Evolutionary conservation across 306 rosid genomes (phyloP).

Genomic region (Gillenia trifoliata): DNA sequence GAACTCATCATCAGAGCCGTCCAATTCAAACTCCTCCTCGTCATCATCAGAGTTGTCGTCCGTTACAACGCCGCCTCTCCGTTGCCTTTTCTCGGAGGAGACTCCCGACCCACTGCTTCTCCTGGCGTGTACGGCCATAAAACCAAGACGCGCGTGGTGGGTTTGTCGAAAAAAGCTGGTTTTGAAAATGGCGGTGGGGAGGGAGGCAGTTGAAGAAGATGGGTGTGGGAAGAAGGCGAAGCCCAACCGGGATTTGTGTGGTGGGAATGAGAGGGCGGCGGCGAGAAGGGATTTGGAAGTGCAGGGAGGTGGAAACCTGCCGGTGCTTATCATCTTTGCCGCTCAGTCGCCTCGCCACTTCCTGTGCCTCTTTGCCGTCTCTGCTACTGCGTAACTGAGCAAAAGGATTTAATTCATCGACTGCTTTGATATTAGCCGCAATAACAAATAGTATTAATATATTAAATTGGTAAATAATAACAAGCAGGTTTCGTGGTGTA

Average conservation of each 20-base stretch:
- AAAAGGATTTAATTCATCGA: background rate
- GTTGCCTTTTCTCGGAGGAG: slow-evolving; percentile 18
- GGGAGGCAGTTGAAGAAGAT: background rate
- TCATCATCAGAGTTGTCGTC: slow-evolving; percentile 32
- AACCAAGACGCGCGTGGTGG: slow-evolving; percentile 19
- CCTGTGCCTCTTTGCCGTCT: background rate
- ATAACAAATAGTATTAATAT: accelerated
- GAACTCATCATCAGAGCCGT: slow-evolving; percentile 13
- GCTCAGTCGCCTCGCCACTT: background rate
- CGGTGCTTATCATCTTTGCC: slow-evolving; percentile 35
- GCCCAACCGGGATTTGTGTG: slow-evolving; percentile 3
- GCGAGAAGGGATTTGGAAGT: slow-evolving; percentile 12
- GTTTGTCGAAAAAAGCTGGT: slow-evolving; percentile 10
- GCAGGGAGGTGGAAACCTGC: slow-evolving; percentile 29
- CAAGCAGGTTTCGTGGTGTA: slow-evolving; percentile 41
- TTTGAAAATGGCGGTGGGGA: slow-evolving; percentile 10
- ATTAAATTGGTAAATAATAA: accelerated
- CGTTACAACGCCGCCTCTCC: slow-evolving; percentile 10
- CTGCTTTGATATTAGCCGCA: background rate
- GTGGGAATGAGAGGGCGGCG: slow-evolving; percentile 6
- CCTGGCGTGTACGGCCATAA: background rate
- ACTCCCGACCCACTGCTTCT: slow-evolving; percentile 13
- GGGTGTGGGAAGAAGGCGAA: slow-evolving; percentile 5
- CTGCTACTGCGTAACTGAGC: background rate
- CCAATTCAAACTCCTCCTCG: slow-evolving; percentile 2